These are phyloP conservation scores for Ogataea salicorniae DNA, from an alignment of 805 yeast species.

Conservation along the genomic window DNA sequence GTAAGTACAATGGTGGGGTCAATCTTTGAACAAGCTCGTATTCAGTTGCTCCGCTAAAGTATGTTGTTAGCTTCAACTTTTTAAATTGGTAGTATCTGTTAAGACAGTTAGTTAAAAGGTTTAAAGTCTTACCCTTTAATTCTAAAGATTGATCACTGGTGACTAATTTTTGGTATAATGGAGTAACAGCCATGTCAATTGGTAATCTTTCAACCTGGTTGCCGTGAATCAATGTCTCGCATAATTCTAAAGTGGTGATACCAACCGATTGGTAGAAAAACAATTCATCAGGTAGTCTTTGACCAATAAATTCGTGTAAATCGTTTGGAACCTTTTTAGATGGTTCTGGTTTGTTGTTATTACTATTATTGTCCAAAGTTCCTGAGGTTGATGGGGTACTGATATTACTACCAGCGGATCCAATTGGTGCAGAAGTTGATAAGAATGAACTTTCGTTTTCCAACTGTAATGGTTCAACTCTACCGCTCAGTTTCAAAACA, in stretches of 20 bases:
- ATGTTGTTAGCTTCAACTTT: conserved; percentile 45
- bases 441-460: conserved; percentile 20
- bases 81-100: conserved; percentile 83
- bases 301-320: conserved; percentile 75
- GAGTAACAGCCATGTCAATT: conserved; percentile 52
- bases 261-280: conserved; percentile 81
- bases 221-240: conserved; percentile 66
- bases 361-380: background rate
- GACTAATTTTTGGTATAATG: conserved; percentile 54
- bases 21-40: conserved; percentile 46
- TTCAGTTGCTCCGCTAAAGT: conserved; percentile 19
- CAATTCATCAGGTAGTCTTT: conserved; percentile 80
- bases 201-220: conserved; percentile 58
- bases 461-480: conserved; percentile 48
- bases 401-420: conserved; percentile 7
- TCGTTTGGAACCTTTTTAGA: conserved; percentile 59
- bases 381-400: conserved; percentile 7
- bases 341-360: conserved; percentile 4
- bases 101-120: conserved; percentile 63
- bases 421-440: conserved; percentile 1
- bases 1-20: conserved; percentile 47
- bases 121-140: conserved; percentile 56
- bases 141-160: conserved; percentile 40
- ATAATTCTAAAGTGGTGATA: conserved; percentile 54
- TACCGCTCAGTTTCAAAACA: conserved; percentile 62